phyloP scores from a whole-genome alignment of 331 rosid species.

The Erythrophleum ivorense region DNA sequence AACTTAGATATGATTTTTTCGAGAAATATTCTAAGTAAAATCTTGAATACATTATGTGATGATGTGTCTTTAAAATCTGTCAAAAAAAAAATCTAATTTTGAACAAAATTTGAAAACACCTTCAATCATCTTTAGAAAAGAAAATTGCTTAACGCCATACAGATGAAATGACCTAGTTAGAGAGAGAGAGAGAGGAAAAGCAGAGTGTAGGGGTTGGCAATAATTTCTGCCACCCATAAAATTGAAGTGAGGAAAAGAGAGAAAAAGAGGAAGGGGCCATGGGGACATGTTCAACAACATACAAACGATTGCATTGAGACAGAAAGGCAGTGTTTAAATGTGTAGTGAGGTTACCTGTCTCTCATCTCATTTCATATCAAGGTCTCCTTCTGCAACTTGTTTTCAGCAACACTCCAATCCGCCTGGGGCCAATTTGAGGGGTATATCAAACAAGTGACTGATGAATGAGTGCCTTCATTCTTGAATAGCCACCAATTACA shows the following conservation, averaged over 20 bases:
- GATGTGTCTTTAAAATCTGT: background rate
- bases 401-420: conserved; percentile 30
- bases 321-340: conserved; percentile 36
- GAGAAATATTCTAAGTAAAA: no score
- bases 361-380: conserved; percentile 30
- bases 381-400: background rate
- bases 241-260: background rate
- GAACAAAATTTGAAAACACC: no score
- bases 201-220: background rate
- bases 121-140: no score
- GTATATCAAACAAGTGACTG: background rate
- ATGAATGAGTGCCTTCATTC: background rate
- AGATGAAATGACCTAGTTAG: no score
- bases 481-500: conserved; percentile 29
- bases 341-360: conserved; percentile 59
- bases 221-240: background rate
- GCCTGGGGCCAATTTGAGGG: conserved; percentile 34
- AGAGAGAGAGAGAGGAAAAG: no score
- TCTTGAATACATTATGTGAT: background rate
- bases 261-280: background rate
- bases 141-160: no score
- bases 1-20: no score
- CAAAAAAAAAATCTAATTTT: no score
- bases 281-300: conserved; percentile 18
- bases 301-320: conserved; percentile 24